A percentile compares a stretch with the other conserved stretches of the same genome.
Evolutionary conservation across 2,329 filamentous ascomycete species (phyloP).

Genomic region (Ophiostoma sp.): DNA sequence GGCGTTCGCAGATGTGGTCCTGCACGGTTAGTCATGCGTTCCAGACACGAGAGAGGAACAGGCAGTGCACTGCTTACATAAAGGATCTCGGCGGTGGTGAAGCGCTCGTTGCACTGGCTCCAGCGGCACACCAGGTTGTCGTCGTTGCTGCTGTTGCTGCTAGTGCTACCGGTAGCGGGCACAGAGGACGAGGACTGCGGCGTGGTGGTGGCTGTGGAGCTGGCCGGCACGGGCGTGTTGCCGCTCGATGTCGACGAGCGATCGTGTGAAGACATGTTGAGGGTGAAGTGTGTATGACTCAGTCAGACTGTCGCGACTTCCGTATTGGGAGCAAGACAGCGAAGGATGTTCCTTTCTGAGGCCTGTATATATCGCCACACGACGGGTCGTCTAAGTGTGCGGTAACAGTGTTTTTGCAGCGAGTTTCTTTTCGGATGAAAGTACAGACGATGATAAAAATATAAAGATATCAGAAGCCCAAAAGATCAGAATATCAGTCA

Average conservation of each 20-base stretch:
- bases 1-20: constrained; percentile 97
- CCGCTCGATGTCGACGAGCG: constrained; percentile 44
- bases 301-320: background rate
- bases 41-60: background rate
- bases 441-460: no score
- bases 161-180: constrained; percentile 10
- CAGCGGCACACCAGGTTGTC: constrained; percentile 58
- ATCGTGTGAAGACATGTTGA: constrained; percentile 21
- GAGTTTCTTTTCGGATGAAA: background rate
- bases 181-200: constrained; percentile 32
- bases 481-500: background rate
- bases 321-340: background rate
- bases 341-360: background rate
- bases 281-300: background rate
- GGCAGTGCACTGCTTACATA: constrained; percentile 41
- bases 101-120: constrained; percentile 55
- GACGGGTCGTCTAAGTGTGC: background rate
- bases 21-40: constrained; percentile 35
- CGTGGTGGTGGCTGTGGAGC: constrained; percentile 31
- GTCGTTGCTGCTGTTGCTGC: constrained; percentile 31
- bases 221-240: constrained; percentile 48
- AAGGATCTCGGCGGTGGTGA: constrained; percentile 51
- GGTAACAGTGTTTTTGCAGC: background rate
- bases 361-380: background rate
- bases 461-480: background rate